Conservation (phyloP, 805 yeast genomes). For the Lipomyces sp. region DNA sequence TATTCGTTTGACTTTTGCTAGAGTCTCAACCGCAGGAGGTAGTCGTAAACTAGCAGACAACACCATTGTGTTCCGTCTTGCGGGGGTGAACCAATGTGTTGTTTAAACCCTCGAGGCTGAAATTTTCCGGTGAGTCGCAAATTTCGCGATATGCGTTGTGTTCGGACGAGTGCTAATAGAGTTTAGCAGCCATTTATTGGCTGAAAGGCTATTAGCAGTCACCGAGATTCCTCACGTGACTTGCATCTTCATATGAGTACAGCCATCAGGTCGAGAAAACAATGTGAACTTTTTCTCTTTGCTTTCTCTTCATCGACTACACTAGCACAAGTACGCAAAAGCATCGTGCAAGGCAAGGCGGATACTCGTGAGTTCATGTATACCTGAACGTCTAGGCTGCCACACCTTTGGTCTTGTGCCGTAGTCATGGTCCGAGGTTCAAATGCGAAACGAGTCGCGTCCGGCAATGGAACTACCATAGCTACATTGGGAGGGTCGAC, state of each 20-base stretch:
- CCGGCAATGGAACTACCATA: conserved; percentile 6
- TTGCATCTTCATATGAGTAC: neutral
- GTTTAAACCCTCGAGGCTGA: neutral
- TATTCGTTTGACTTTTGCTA: neutral
- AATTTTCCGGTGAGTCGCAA: neutral
- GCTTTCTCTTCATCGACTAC: neutral
- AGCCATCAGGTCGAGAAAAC: neutral
- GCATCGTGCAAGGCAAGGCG: neutral
- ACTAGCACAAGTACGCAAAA: neutral
- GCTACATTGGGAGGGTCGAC: conserved; percentile 14
- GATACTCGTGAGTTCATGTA: neutral
- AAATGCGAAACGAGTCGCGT: conserved; percentile 27
- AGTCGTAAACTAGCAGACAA: neutral
- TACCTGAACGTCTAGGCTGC: neutral
- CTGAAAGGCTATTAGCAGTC: neutral
- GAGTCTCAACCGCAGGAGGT: neutral
- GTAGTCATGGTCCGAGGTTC: conserved; percentile 34
- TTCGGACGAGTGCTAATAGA: neutral
- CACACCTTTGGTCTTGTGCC: neutral
- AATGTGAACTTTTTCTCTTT: neutral
- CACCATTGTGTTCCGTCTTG: neutral
- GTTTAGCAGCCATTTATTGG: neutral
- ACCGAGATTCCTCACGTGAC: neutral
- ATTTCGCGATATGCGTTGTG: neutral
- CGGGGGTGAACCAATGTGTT: neutral